Evolutionary conservation across 139 green algal species (phyloP), one percentile per base, ranked within the genome.

Genomic region (Astrephomene gubernaculifera): DNA sequence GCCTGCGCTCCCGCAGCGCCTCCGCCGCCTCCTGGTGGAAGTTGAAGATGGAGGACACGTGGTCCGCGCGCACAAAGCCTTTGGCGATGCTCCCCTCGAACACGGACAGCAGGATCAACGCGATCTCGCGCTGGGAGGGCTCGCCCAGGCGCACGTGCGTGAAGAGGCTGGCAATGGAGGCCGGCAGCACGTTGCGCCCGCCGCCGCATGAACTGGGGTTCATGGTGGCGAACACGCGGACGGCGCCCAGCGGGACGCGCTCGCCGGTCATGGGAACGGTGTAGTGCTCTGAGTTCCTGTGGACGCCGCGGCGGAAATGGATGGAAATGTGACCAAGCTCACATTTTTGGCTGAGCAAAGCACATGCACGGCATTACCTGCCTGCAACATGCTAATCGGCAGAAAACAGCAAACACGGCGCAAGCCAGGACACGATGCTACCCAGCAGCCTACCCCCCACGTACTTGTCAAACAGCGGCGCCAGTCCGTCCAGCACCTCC

Each of bases 161-260:
- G 78, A 89, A 87, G 17, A 89, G 70, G 61, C 60, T 72, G 64
- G 71, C 25, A 4, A 87, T 70, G 4, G 87, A 91, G 43, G 70
- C 52, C 0, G 87, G 80, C 67, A 91, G 83, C n/a, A 80, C 44
- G 49, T 44, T 81, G 60, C 82, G 83, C 33, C 87, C 87, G 52
- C 87, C 87, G 36, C 87, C 87, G 22, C 79, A 33, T 17, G 94
- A 97, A 33, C 93, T 93, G 0, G 96, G 96, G 88, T 99, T 99
- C 96, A 99, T 99, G 52, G 93, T 92, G 1, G 92, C 95, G 89
- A 99, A 96, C 10, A 99, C 73, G 2, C 95, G 86, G 88, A 98
- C 97, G 71, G 79, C 39, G 9, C 97, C 93, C 43, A 99, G 85
- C 81, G 97, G 79, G 3, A 96, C 92, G 0, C 89, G 64, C 33